A percentile compares a stretch with the other conserved stretches of the same genome.
phyloP scores from a whole-genome alignment of 2,329 filamentous ascomycete genomes.

The Aspergillus latus region DNA sequence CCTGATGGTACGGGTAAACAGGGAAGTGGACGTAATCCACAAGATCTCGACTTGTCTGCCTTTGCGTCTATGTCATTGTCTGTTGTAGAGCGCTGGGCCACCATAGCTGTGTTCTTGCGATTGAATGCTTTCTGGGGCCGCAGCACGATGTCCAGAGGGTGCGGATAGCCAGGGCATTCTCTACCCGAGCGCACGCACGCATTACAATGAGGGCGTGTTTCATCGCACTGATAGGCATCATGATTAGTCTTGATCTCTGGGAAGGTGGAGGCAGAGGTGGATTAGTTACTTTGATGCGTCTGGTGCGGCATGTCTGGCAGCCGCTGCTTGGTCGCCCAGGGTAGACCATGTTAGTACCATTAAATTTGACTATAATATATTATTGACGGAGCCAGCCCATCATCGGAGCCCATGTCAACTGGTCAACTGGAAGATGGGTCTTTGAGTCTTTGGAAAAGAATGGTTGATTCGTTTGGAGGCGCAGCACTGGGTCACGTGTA shows the following conservation, averaged over 20 bases:
- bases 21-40: background rate
- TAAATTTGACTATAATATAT: background rate
- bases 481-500: background rate
- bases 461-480: background rate
- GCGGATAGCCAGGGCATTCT: conserved; percentile 29
- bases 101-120: conserved; percentile 15
- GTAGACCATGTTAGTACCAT: conserved; percentile 26
- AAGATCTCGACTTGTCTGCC: background rate
- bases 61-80: background rate
- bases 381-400: background rate
- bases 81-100: background rate
- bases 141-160: conserved; percentile 31
- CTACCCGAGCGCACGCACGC: conserved; percentile 30
- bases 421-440: background rate
- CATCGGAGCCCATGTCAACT: background rate
- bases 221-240: conserved; percentile 27
- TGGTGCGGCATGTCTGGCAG: conserved; percentile 29
- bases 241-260: background rate
- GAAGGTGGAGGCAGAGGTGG: background rate
- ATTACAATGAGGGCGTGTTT: conserved; percentile 30
- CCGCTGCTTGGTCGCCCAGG: conserved; percentile 29
- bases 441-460: background rate
- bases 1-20: background rate
- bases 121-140: conserved; percentile 26
- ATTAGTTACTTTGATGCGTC: conserved; percentile 30